These are phyloP conservation scores for Arabidopsis arenosa DNA, from an alignment of 345 rosid genomes.

Conservation along the genomic window DNA sequence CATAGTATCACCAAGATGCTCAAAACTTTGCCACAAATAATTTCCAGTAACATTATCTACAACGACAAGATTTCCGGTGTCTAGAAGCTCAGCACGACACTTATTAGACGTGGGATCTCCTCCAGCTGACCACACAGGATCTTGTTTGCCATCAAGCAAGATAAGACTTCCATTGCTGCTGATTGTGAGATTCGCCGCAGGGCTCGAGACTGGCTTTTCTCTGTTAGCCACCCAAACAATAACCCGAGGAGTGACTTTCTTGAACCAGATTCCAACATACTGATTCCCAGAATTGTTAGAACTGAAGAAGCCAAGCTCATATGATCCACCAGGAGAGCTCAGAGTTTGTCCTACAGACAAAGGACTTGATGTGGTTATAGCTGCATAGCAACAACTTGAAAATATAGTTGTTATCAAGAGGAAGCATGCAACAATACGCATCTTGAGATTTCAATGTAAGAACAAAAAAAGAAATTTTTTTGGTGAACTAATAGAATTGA, in stretches of 20 bases:
- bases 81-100: slow-evolving; percentile 42
- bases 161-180: slow-evolving; percentile 41
- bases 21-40: slow-evolving; percentile 43
- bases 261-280: slow-evolving; percentile 59
- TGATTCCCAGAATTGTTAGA: slow-evolving; percentile 33
- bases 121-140: slow-evolving; percentile 39
- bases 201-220: slow-evolving; percentile 31
- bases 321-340: slow-evolving; percentile 44
- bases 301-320: slow-evolving; percentile 51
- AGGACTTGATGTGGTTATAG: slow-evolving; percentile 42
- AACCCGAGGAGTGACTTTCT: slow-evolving; percentile 40
- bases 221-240: slow-evolving; percentile 53
- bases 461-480: slow-evolving; percentile 1
- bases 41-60: slow-evolving; percentile 40
- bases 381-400: slow-evolving; percentile 32
- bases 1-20: slow-evolving; percentile 46
- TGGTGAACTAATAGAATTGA: slow-evolving; percentile 20
- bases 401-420: slow-evolving; percentile 38
- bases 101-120: slow-evolving; percentile 21
- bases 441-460: slow-evolving; percentile 12
- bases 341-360: slow-evolving; percentile 34
- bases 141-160: slow-evolving; percentile 40
- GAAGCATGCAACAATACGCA: slow-evolving; percentile 27
- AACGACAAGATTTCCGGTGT: slow-evolving; percentile 43
- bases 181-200: slow-evolving; percentile 36